Conservation (phyloP, 2,329 filamentous ascomycete species). For the Pseudogymnoascus sp. region DNA sequence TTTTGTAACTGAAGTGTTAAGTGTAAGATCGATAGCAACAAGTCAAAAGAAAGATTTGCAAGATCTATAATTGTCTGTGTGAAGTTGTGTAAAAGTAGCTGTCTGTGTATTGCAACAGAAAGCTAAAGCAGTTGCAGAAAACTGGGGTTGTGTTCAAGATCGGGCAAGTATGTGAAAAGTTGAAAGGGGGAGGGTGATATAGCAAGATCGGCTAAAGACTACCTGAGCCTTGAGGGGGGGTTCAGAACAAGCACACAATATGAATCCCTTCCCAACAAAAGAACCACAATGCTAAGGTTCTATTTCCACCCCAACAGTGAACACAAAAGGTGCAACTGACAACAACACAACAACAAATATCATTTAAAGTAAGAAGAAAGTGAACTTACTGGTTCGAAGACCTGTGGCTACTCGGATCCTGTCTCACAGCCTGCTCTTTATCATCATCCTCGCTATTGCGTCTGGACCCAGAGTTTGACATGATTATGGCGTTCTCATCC, state of each 20-base stretch:
- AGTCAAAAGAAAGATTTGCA: constrained; percentile 9
- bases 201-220: not conserved
- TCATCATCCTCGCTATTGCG: constrained; percentile 90
- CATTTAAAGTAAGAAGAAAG: constrained; percentile 4
- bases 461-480: constrained; percentile 65
- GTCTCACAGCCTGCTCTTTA: constrained; percentile 64
- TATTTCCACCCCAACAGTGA: not conserved
- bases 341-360: not conserved
- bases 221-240: not conserved
- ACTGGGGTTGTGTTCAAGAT: not conserved
- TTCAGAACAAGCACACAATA: not conserved
- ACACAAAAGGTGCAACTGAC: not conserved
- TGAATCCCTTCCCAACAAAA: not conserved
- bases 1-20: constrained; percentile 9
- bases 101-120: not conserved
- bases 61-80: not conserved
- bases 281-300: not conserved
- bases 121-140: constrained; percentile 16
- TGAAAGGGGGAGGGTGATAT: not conserved
- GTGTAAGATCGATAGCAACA: constrained; percentile 9
- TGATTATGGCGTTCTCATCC: constrained; percentile 45
- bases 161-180: constrained; percentile 5
- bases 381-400: constrained; percentile 69
- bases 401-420: constrained; percentile 62
- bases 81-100: not conserved